A percentile compares a stretch with the other conserved stretches of the same genome.
Conservation (phyloP, 208 protist species). For the Acanthamoeba triangularis region DNA sequence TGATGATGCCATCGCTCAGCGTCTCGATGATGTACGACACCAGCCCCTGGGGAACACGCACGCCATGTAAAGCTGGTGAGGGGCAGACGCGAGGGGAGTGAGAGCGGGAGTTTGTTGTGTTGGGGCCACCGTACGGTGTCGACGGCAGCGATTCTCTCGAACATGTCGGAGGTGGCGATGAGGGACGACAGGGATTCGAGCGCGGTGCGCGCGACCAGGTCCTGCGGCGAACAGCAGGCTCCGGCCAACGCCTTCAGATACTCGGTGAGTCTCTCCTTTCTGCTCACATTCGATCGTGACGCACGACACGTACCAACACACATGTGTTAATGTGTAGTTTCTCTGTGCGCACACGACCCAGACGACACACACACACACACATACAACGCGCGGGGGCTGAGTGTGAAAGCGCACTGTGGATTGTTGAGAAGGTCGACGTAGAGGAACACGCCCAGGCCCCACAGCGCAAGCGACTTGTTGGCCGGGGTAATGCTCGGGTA, state of each 20-base stretch:
- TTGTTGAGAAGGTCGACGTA: constrained; percentile 64
- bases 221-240: neutral
- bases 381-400: neutral
- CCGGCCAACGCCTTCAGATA: constrained; percentile 29
- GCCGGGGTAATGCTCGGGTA: constrained; percentile 47
- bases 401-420: neutral
- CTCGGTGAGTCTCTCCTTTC: constrained; percentile 62
- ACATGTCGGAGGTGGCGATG: constrained; percentile 55
- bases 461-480: constrained; percentile 74
- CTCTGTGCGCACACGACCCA: too few relatives aligned
- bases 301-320: neutral
- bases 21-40: constrained; percentile 58
- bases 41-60: neutral
- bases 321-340: neutral
- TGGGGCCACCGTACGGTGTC: neutral
- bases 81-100: neutral
- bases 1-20: constrained; percentile 69
- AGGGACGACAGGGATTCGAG: constrained; percentile 51
- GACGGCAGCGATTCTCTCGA: constrained; percentile 40
- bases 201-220: constrained; percentile 65
- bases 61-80: neutral
- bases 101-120: neutral
- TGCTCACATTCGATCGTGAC: neutral
- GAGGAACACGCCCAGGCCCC: constrained; percentile 68
- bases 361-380: neutral